phyloP scores from a whole-genome alignment of 78 protist genomes.

The Pelomyxa schiedti region DNA sequence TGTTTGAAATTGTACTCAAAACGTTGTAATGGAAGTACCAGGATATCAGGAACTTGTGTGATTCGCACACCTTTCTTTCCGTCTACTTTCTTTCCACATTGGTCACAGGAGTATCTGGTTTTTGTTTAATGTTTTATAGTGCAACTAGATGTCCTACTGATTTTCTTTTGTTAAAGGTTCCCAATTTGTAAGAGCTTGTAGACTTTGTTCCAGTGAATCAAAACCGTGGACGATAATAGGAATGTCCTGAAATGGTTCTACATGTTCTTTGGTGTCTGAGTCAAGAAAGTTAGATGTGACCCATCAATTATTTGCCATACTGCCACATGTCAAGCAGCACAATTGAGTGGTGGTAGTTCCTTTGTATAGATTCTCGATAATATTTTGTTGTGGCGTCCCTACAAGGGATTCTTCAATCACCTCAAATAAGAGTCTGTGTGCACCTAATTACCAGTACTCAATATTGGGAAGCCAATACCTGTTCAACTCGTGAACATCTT shows the following conservation, averaged over 20 bases:
- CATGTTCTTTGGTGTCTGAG: neutral
- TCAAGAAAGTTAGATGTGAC: neutral
- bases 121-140: no score
- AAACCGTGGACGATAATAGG: neutral
- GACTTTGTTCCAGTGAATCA: neutral
- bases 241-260: neutral
- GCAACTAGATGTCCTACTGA: no score
- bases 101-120: neutral
- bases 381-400: neutral
- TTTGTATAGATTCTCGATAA: neutral
- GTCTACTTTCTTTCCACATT: neutral
- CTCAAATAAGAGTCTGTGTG: neutral
- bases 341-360: neutral
- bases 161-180: neutral
- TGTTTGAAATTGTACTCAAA: neutral
- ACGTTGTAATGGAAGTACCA: neutral
- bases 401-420: neutral
- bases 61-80: neutral
- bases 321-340: neutral
- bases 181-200: neutral
- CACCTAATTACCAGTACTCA: no score
- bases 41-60: neutral
- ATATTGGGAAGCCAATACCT: no score
- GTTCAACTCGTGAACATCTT: slow-evolving; percentile 4
- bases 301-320: neutral